These are phyloP conservation scores for Strigomonas galati DNA, from an alignment of 208 protist species.

Conservation along the genomic window DNA sequence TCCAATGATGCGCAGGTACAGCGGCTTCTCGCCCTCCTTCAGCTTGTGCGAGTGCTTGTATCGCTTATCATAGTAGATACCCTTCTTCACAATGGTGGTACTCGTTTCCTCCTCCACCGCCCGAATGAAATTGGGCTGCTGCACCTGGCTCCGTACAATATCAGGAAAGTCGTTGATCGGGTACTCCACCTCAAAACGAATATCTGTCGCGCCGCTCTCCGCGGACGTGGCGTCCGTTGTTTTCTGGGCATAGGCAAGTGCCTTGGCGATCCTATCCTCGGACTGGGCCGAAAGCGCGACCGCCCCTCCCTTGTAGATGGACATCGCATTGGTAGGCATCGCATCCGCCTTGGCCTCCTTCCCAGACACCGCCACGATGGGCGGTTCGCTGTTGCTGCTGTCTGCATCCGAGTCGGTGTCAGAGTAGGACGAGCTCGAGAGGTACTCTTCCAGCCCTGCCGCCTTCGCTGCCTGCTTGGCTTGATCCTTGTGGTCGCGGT, in stretches of 20 bases:
- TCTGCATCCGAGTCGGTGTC: slow-evolving; percentile 44
- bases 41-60: slow-evolving; percentile 72
- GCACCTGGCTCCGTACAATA: slow-evolving; percentile 57
- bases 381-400: slow-evolving; percentile 23
- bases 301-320: slow-evolving; percentile 17
- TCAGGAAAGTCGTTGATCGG: slow-evolving; percentile 79
- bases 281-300: slow-evolving; percentile 24
- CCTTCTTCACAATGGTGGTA: slow-evolving; percentile 78
- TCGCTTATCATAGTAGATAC: slow-evolving; percentile 74
- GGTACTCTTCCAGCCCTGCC: slow-evolving; percentile 71
- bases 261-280: slow-evolving; percentile 58
- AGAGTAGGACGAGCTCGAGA: slow-evolving; percentile 43
- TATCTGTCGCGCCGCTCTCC: slow-evolving; percentile 12
- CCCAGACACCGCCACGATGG: slow-evolving; percentile 22
- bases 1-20: slow-evolving; percentile 80
- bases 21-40: slow-evolving; percentile 71
- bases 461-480: slow-evolving; percentile 59
- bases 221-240: slow-evolving; percentile 49
- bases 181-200: slow-evolving; percentile 83
- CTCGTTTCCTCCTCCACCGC: slow-evolving; percentile 57
- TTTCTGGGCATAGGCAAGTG: slow-evolving; percentile 71
- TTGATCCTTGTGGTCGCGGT: slow-evolving; percentile 61
- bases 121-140: slow-evolving; percentile 54
- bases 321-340: slow-evolving; percentile 12
- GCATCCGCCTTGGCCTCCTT: slow-evolving; percentile 12